phyloP scores from a whole-genome alignment of 2,329 filamentous ascomycete genomes.

The Phyllosticta citribraziliensis region DNA sequence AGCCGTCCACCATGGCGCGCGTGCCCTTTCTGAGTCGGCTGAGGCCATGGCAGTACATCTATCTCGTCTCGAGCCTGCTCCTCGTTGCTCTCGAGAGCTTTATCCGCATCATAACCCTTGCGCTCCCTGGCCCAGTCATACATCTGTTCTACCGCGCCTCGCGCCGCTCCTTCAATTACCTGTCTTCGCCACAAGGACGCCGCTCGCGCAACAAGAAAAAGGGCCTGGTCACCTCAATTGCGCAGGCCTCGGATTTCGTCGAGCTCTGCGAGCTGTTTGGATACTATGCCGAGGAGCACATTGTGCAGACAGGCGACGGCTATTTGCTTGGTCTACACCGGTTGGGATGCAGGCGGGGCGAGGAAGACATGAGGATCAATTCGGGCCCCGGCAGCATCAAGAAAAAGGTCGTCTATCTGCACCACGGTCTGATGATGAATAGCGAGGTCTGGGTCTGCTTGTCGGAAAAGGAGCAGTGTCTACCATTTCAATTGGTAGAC shows the following conservation, averaged over 20 bases:
- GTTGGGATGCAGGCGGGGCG: conserved; percentile 70
- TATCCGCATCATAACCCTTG: conserved; percentile 77
- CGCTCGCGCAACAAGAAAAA: conserved; percentile 59
- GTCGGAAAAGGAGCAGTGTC: conserved; percentile 73
- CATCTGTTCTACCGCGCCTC: conserved; percentile 74
- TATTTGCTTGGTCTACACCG: conserved; percentile 87
- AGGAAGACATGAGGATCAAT: conserved; percentile 73
- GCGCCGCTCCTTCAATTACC: conserved; percentile 68
- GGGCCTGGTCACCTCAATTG: conserved; percentile 66
- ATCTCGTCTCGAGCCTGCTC: conserved; percentile 72
- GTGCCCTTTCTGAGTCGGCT: conserved; percentile 56
- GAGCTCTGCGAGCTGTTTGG: conserved; percentile 88
- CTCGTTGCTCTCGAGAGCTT: conserved; percentile 75
- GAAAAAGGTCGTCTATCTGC: conserved; percentile 86
- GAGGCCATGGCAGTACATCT: conserved; percentile 66
- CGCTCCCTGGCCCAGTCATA: conserved; percentile 74
- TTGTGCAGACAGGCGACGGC: conserved; percentile 88
- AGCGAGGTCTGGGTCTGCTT: conserved; percentile 96
- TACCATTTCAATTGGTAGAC: conserved; percentile 84
- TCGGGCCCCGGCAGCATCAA: conserved; percentile 53
- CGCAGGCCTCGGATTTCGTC: conserved; percentile 81
- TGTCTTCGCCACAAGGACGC: conserved; percentile 61
- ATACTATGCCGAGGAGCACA: conserved; percentile 91
- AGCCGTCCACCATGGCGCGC: conserved; percentile 37
- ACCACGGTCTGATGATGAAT: conserved; percentile 97